These are phyloP conservation scores for Fusarium tricinctum DNA, from an alignment of 2,329 filamentous ascomycete species.

Conservation along the genomic window DNA sequence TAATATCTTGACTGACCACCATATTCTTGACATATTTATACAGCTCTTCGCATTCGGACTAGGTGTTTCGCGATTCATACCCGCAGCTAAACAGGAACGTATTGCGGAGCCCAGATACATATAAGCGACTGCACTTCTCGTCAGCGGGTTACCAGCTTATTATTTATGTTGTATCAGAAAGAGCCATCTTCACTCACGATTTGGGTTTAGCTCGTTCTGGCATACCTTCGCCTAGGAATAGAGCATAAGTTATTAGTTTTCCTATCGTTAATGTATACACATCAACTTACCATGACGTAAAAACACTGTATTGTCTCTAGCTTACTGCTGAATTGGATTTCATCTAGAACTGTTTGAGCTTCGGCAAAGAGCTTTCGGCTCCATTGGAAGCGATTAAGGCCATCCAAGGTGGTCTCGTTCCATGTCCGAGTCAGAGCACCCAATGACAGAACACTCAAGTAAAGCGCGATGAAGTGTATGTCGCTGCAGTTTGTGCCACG, in stretches of 20 bases:
- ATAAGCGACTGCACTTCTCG: constrained; percentile 4
- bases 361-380: constrained; percentile 8
- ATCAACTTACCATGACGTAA: constrained; percentile 7
- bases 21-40: constrained; percentile 10
- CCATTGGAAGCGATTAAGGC: constrained; percentile 4
- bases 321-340: constrained; percentile 10
- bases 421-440: constrained; percentile 9
- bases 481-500: background rate
- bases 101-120: constrained; percentile 20
- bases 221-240: constrained; percentile 9
- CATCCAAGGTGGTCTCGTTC: constrained; percentile 4
- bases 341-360: constrained; percentile 2
- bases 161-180: background rate
- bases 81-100: constrained; percentile 7
- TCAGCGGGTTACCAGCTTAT: background rate
- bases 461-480: constrained; percentile 6
- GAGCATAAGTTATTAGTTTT: too few relatives aligned
- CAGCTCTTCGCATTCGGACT: background rate
- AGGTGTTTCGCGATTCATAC: constrained; percentile 16
- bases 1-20: constrained; percentile 9
- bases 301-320: constrained; percentile 13
- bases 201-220: constrained; percentile 18
- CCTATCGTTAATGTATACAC: too few relatives aligned
- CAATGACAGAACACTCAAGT: constrained; percentile 10
- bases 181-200: background rate